Conservation (phyloP, 2,329 filamentous ascomycete genomes). For the Neonectria punicea region DNA sequence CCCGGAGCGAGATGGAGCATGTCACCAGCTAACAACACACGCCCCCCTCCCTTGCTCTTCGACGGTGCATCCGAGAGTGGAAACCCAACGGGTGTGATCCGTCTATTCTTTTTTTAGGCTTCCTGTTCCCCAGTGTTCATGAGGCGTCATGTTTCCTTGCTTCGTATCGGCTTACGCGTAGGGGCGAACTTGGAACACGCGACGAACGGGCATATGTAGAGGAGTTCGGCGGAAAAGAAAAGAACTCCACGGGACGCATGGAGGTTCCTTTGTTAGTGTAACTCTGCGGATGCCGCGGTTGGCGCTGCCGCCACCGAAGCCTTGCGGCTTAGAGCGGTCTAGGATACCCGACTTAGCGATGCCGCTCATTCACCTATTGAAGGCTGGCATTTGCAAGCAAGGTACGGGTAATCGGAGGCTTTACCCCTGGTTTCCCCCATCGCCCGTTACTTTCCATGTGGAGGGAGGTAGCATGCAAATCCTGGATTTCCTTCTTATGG, state of each 20-base stretch:
- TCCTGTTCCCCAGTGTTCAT: background rate
- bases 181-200: background rate
- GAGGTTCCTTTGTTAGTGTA: background rate
- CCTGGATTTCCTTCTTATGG: background rate
- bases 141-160: slow-evolving; percentile 11
- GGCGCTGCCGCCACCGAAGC: background rate
- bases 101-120: background rate
- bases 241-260: background rate
- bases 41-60: background rate
- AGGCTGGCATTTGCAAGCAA: background rate
- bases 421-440: background rate
- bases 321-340: background rate
- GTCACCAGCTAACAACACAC: background rate
- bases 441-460: background rate
- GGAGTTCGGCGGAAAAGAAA: no score
- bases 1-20: background rate
- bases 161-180: slow-evolving; percentile 43
- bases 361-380: background rate
- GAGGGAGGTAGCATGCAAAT: background rate
- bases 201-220: no score
- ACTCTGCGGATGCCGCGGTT: slow-evolving; percentile 6
- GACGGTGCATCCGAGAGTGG: background rate
- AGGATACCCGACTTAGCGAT: background rate
- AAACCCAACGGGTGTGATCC: background rate
- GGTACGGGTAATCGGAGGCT: background rate